These are phyloP conservation scores for Crithidia thermophila DNA, from an alignment of 208 protist species.

Conservation along the genomic window DNA sequence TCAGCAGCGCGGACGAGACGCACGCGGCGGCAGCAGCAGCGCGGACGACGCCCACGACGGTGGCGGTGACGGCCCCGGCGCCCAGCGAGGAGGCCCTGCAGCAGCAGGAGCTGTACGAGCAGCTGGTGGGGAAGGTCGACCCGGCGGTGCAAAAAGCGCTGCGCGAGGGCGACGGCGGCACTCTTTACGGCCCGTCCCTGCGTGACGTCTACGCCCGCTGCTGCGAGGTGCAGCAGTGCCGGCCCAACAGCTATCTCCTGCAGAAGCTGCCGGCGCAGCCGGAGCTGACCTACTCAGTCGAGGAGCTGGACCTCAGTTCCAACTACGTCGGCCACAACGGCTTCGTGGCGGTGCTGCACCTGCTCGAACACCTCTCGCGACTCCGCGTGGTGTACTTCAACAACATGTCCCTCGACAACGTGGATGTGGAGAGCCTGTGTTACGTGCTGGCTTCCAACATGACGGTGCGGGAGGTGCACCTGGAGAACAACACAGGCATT, in stretches of 20 bases:
- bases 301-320: constrained; percentile 86
- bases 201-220: constrained; percentile 83
- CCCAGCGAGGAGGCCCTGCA: constrained; percentile 3
- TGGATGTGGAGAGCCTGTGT: constrained; percentile 78
- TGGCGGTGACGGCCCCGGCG: background rate
- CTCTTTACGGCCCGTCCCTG: constrained; percentile 67
- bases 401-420: constrained; percentile 89
- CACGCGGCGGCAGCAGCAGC: background rate
- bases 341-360: constrained; percentile 81
- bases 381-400: constrained; percentile 78
- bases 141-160: constrained; percentile 39
- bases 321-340: constrained; percentile 91
- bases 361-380: constrained; percentile 72
- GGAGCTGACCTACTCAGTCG: constrained; percentile 66
- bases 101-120: constrained; percentile 30
- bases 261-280: constrained; percentile 79
- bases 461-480: constrained; percentile 54
- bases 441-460: constrained; percentile 53
- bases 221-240: constrained; percentile 80
- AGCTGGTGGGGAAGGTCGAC: constrained; percentile 33
- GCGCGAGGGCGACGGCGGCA: constrained; percentile 44
- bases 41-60: background rate
- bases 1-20: background rate
- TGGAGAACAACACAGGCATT: constrained; percentile 84
- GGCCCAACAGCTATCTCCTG: constrained; percentile 89